Conservation (phyloP, 306 rosid genomes). For the Senna siamea region DNA sequence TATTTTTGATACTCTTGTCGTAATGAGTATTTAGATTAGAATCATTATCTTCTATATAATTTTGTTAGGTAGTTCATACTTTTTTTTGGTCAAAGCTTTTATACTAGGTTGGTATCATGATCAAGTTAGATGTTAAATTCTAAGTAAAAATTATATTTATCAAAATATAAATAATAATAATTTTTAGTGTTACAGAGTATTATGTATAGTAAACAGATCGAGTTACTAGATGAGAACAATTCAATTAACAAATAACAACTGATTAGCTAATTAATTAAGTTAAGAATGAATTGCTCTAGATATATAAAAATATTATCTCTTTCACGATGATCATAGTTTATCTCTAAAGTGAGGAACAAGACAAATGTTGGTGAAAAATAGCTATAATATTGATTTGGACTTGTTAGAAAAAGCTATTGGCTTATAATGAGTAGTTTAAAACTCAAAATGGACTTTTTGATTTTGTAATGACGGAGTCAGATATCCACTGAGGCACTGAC, state of each 20-base stretch:
- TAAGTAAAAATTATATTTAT: no score
- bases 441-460: not conserved
- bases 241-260: not conserved
- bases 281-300: not conserved
- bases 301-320: not conserved
- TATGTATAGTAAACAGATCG: no score
- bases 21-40: no score
- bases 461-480: not conserved
- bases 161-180: no score
- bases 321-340: not conserved
- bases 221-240: no score
- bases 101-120: no score
- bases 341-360: not conserved
- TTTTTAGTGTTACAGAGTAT: no score
- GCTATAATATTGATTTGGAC: not conserved
- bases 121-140: no score
- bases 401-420: not conserved
- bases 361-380: constrained; percentile 4
- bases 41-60: no score
- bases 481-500: not conserved
- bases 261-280: not conserved
- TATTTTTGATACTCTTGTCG: no score
- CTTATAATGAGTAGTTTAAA: not conserved
- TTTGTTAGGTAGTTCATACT: no score
- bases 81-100: no score